Percentiles rank a stretch among this genome's conserved stretches.
phyloP scores from a whole-genome alignment of 179 eudicot genomes.

The Spergularia azorica region DNA sequence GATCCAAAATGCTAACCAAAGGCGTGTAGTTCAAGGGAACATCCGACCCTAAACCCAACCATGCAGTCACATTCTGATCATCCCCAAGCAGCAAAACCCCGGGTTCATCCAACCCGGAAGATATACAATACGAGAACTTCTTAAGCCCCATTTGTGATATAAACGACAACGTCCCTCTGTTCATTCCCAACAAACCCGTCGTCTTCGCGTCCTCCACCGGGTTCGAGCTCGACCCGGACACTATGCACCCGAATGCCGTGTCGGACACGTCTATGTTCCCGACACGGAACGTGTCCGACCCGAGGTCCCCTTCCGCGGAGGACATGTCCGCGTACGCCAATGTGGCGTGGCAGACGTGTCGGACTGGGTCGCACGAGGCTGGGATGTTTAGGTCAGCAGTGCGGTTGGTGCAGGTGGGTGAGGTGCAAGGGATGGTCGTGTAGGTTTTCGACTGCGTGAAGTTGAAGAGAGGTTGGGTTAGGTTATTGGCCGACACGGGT shows the following conservation, averaged over 20 bases:
- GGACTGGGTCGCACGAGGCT: conserved; percentile 61
- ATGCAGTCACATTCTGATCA: conserved; percentile 8
- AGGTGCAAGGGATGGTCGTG: conserved; percentile 52
- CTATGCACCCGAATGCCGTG: conserved; percentile 74
- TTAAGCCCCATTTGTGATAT: conserved; percentile 65
- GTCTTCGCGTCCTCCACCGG: conserved; percentile 50
- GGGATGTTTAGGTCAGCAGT: conserved; percentile 67
- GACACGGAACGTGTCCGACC: conserved; percentile 51
- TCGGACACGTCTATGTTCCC: conserved; percentile 42
- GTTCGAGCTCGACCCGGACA: conserved; percentile 43
- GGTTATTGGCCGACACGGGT: not conserved
- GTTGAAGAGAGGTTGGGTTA: conserved; percentile 40
- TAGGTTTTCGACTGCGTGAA: conserved; percentile 54
- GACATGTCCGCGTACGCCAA: conserved; percentile 78
- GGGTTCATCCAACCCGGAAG: conserved; percentile 55
- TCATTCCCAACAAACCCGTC: conserved; percentile 83
- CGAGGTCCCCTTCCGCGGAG: conserved; percentile 75
- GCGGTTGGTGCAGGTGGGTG: conserved; percentile 54
- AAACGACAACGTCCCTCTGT: conserved; percentile 74
- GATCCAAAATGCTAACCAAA: conserved; percentile 53
- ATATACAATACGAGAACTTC: conserved; percentile 81
- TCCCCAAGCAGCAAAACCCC: conserved; percentile 76
- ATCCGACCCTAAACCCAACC: conserved; percentile 18
- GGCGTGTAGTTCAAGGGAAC: conserved; percentile 73
- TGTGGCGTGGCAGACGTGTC: conserved; percentile 58